Evolutionary conservation across 164 flowering plant genomes (phyloP).

Genomic region (Vitis amurensis): DNA sequence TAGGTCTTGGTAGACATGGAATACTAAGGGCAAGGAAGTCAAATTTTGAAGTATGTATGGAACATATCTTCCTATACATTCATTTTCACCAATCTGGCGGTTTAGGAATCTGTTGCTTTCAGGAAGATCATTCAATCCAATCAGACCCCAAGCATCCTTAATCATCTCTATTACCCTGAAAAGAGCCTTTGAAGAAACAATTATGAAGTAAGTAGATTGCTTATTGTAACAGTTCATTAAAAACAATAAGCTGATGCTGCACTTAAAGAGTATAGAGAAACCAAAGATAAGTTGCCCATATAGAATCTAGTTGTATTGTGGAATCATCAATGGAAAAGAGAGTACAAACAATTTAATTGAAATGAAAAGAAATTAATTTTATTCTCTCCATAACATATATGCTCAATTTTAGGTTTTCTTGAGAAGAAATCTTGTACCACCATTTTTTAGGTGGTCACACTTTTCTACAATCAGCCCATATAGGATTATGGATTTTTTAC

Average conservation of each 20-base stretch:
- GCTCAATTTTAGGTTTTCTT: no score
- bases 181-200: conserved; percentile 41
- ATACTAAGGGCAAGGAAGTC: conserved; percentile 76
- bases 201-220: background rate
- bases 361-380: no score
- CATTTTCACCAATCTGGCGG: conserved; percentile 32
- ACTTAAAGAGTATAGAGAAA: no score
- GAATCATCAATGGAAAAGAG: no score
- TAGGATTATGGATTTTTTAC: background rate
- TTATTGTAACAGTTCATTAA: background rate
- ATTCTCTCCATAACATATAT: no score
- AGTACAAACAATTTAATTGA: no score
- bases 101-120: conserved; percentile 24
- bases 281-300: no score
- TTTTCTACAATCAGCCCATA: background rate
- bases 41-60: conserved; percentile 86
- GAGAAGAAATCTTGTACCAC: no score
- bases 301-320: no score
- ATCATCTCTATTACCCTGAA: conserved; percentile 69
- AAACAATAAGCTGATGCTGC: background rate
- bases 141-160: conserved; percentile 48
- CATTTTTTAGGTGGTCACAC: background rate
- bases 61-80: conserved; percentile 55
- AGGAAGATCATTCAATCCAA: conserved; percentile 25
- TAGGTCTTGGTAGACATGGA: conserved; percentile 44